Percentiles rank a stretch among this genome's conserved stretches.
These are phyloP conservation scores for Fusarium bulbicola DNA, from an alignment of 2,329 filamentous ascomycete species.

Conservation along the genomic window DNA sequence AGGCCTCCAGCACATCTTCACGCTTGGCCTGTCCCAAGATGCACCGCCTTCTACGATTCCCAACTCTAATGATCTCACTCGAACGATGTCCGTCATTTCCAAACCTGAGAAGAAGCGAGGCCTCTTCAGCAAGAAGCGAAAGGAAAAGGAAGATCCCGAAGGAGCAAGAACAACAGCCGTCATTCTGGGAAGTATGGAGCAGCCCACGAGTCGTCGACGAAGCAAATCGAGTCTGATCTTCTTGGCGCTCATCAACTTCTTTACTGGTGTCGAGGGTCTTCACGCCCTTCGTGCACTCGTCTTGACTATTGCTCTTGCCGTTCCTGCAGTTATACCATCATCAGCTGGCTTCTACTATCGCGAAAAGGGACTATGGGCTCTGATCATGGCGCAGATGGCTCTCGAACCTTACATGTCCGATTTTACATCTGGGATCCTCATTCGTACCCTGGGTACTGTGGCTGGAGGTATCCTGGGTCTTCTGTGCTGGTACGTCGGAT, in stretches of 20 bases:
- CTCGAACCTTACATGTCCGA: constrained; percentile 34
- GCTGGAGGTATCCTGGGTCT: constrained; percentile 15
- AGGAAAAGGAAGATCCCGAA: not conserved
- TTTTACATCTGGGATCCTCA: constrained; percentile 21
- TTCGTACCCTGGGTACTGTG: constrained; percentile 13
- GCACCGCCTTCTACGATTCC: constrained; percentile 12
- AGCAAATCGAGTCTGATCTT: constrained; percentile 8
- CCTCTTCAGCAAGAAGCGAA: constrained; percentile 1
- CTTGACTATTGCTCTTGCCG: constrained; percentile 5
- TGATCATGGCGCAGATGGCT: constrained; percentile 35
- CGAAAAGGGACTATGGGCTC: constrained; percentile 32
- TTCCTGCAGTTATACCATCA: constrained; percentile 2
- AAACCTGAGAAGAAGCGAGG: constrained; percentile 8
- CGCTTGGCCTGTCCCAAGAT: not conserved
- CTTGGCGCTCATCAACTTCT: constrained; percentile 5
- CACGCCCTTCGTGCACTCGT: constrained; percentile 3
- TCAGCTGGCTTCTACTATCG: constrained; percentile 33
- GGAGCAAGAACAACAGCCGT: not conserved
- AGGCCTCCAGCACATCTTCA: constrained; percentile 7
- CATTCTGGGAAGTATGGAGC: constrained; percentile 3
- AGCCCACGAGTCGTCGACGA: constrained; percentile 2
- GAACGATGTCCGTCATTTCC: constrained; percentile 2
- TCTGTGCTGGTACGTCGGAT: constrained; percentile 12
- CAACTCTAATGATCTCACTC: not conserved
- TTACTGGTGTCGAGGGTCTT: constrained; percentile 1